Evolutionary conservation across 805 yeast genomes (phyloP), one percentile per base, ranked within the genome.

Genomic region (Candida ipomoeae): DNA sequence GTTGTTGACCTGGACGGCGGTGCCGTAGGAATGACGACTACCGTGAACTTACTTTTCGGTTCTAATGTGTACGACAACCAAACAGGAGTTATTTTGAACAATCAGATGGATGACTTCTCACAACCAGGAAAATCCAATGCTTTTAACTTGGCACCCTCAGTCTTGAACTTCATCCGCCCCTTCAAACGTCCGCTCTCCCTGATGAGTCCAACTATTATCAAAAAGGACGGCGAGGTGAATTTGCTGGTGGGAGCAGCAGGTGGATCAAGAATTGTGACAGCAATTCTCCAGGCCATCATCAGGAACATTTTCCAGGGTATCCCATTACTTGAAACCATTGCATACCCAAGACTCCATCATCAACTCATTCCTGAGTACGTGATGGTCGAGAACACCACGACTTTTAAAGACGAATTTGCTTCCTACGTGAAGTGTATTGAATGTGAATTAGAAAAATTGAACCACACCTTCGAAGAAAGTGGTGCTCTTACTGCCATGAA

Each of bases 91-190:
- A 77, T 92, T 8, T 69, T 92, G 61, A 92, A 92, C 69, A 83
- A 89, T 58, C 89, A 92, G 66, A 91, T 92, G 97, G 97, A 92
- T 66, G 98, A 92, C 64, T 92, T 92, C 62, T 85, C 96, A 7
- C 73, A 80, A 32, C 90, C 94, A 1, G 73, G 79, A 14, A 70
- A 76, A 6, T 73, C 79, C 15, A 92, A 92, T 66, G 85, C 89
- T 14, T 92, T 90, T 67, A 86, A 84, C 23, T 77, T 92, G 44
- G 79, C 81, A 8, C 96, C 99, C 0, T 88, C 96, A 0, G 71
- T 81, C 17, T 87, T 78, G 73, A 92, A 92, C 65, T 87, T 80
- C 61, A 80, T 90, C 26, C 76, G 73, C 42, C 95, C 97, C 0
- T 77, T 68, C 52, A 87, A 85, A 58, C 74, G 98, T 53, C 98